Evolutionary conservation across 2,329 filamentous ascomycete species (phyloP).

Genomic region (Colletotrichum orchidophilum): DNA sequence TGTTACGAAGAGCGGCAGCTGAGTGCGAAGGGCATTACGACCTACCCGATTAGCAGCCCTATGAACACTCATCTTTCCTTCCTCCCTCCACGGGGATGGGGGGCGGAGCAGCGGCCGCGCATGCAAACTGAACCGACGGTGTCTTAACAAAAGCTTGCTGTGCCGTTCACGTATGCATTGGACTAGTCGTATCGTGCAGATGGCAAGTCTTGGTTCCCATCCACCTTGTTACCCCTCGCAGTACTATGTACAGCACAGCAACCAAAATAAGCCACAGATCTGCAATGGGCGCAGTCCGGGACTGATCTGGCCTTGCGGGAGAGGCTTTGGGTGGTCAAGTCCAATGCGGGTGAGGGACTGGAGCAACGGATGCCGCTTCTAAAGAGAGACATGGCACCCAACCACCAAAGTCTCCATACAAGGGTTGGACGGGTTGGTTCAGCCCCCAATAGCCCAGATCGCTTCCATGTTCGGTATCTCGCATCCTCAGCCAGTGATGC

Average conservation of each 20-base stretch:
- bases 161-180: background rate
- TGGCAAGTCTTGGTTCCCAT: background rate
- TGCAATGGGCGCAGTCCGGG: background rate
- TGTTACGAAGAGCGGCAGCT: background rate
- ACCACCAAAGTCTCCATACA: slow-evolving; percentile 1
- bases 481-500: background rate
- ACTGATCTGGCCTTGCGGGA: background rate
- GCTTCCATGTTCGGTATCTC: slow-evolving; percentile 1
- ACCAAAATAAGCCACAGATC: slow-evolving; percentile 1
- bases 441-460: slow-evolving; percentile 12
- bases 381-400: background rate
- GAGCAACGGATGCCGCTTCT: background rate
- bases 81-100: background rate
- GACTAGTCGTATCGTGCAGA: background rate
- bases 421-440: background rate
- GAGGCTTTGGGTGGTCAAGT: background rate
- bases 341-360: background rate
- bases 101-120: background rate
- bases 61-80: background rate
- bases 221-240: background rate
- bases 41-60: slow-evolving; percentile 20
- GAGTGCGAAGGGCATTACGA: background rate
- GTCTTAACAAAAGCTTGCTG: slow-evolving; percentile 4
- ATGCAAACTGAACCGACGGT: background rate
- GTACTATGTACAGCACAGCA: background rate